A percentile compares a stretch with the other conserved stretches of the same genome.
Evolutionary conservation across 345 rosid species (phyloP).

Genomic region (Salix dunnii): DNA sequence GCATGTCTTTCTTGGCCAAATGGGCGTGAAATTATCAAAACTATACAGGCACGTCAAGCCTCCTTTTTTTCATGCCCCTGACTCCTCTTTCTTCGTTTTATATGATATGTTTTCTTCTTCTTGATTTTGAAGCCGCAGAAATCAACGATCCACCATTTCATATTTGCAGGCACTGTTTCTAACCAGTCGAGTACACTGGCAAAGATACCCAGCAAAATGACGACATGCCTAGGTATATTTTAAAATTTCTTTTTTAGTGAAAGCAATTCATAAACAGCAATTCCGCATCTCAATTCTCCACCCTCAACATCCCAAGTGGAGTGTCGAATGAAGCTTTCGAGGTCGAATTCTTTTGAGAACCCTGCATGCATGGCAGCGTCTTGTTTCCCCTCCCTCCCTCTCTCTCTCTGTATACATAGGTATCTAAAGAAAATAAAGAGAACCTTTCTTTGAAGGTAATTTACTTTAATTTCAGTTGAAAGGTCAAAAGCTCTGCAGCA

Average conservation of each 20-base stretch:
- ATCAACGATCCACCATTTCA: neutral
- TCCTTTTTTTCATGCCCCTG: no score
- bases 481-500: neutral
- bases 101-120: neutral
- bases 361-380: neutral
- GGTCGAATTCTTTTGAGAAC: neutral
- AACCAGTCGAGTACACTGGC: neutral
- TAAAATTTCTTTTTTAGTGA: neutral
- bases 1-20: conserved; percentile 63
- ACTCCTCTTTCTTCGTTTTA: neutral
- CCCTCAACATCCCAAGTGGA: neutral
- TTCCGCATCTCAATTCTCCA: neutral
- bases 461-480: neutral
- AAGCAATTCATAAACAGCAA: neutral
- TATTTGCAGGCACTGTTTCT: neutral
- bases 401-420: no score
- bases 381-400: neutral
- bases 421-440: neutral
- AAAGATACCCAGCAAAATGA: neutral
- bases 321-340: neutral
- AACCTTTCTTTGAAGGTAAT: neutral
- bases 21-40: conserved; percentile 45
- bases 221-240: neutral
- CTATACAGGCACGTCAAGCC: neutral
- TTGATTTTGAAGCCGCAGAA: neutral